These are phyloP conservation scores for Nyssa sinensis DNA, from an alignment of 148 eudicot species.

Conservation along the genomic window DNA sequence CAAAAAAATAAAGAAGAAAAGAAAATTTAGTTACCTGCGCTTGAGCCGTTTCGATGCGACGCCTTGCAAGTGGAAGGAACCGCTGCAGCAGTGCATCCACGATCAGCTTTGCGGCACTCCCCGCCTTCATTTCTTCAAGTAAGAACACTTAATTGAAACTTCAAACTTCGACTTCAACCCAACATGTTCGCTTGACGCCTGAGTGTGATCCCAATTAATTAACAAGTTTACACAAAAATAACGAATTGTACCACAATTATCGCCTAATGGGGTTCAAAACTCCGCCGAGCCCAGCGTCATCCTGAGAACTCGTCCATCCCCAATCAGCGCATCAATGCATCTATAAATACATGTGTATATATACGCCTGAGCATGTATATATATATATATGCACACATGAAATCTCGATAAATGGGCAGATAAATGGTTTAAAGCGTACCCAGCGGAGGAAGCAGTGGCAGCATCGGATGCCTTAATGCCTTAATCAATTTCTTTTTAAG, in stretches of 20 bases:
- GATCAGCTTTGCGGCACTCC: conserved; percentile 88
- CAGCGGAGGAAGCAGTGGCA: too few species aligned
- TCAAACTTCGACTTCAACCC: conserved; percentile 5
- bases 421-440: too few species aligned
- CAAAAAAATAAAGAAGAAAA: background rate
- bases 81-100: conserved; percentile 94
- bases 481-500: too few species aligned
- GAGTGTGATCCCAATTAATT: background rate
- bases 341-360: background rate
- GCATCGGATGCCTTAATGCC: too few species aligned
- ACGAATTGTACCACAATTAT: background rate
- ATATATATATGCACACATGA: background rate
- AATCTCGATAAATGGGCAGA: too few species aligned
- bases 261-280: background rate
- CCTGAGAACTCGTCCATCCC: background rate
- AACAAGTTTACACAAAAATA: background rate
- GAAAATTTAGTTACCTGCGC: conserved; percentile 53
- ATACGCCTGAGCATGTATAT: background rate
- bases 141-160: background rate
- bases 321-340: background rate
- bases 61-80: conserved; percentile 96
- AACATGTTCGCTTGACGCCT: background rate
- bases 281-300: too few species aligned
- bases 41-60: conserved; percentile 97
- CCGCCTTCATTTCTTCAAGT: conserved; percentile 66